A percentile compares a stretch with the other conserved stretches of the same genome.
phyloP scores from a whole-genome alignment of 345 rosid genomes.

The Camelina sativa region DNA sequence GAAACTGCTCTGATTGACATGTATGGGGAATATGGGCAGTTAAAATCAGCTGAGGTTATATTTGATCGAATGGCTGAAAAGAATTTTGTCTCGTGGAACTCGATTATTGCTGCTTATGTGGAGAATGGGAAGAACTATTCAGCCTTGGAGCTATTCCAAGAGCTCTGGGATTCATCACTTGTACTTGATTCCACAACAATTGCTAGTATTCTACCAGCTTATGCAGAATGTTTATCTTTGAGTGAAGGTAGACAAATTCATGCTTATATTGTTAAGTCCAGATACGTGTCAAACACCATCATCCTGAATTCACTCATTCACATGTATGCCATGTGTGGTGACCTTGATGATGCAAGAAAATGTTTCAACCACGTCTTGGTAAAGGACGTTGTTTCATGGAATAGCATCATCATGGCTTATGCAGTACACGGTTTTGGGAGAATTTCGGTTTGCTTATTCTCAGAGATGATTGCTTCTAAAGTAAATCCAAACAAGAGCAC shows the following conservation, averaged over 20 bases:
- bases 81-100: conserved; percentile 73
- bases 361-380: conserved; percentile 49
- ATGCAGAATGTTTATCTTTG: conserved; percentile 59
- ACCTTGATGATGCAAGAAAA: conserved; percentile 62
- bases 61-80: conserved; percentile 54
- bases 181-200: conserved; percentile 63
- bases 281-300: conserved; percentile 47
- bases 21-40: conserved; percentile 58
- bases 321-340: conserved; percentile 77
- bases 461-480: conserved; percentile 54
- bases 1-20: conserved; percentile 74
- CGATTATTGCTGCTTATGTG: conserved; percentile 65
- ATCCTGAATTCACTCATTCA: conserved; percentile 65
- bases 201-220: conserved; percentile 69
- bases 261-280: conserved; percentile 52
- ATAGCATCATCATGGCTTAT: conserved; percentile 72
- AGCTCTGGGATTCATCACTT: conserved; percentile 49
- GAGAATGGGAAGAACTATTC: conserved; percentile 53
- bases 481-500: conserved; percentile 68
- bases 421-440: conserved; percentile 71
- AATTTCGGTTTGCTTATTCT: conserved; percentile 54
- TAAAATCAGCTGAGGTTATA: conserved; percentile 53
- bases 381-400: conserved; percentile 80
- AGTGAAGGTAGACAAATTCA: conserved; percentile 65
- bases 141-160: conserved; percentile 59